Percentiles rank a stretch among this genome's conserved stretches.
Conservation (phyloP, 176 grass and related monocot species). For the Carex parvula region DNA sequence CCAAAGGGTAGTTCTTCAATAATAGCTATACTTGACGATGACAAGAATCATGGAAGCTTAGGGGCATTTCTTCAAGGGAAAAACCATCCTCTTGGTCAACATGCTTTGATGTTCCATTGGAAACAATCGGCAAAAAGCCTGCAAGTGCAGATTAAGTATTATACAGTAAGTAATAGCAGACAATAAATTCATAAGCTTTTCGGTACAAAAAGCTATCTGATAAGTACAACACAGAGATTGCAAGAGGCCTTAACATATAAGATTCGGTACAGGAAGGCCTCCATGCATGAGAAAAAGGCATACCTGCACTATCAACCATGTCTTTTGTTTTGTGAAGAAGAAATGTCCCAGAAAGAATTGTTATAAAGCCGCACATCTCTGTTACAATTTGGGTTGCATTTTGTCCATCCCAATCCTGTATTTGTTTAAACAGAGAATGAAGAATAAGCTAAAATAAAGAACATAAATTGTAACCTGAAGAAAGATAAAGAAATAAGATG, state of each 20-base stretch:
- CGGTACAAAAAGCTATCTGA: neutral
- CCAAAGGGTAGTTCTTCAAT: neutral
- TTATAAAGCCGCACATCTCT: conserved; percentile 16
- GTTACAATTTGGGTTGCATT: conserved; percentile 18
- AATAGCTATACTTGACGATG: conserved; percentile 1
- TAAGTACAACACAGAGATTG: neutral
- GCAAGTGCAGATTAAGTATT: neutral
- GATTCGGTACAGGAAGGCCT: neutral
- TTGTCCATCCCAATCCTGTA: conserved; percentile 23
- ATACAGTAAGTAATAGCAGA: neutral
- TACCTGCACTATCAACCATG: conserved; percentile 28
- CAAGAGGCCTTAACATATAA: neutral
- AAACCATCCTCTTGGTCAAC: conserved; percentile 17
- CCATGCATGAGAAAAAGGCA: neutral
- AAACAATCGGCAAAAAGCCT: conserved; percentile 15
- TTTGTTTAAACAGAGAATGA: neutral
- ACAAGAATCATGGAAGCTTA: conserved; percentile 15
- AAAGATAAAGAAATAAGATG: neutral
- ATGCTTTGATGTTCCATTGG: conserved; percentile 24
- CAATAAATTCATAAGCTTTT: neutral
- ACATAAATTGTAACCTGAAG: neutral
- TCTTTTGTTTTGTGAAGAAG: conserved; percentile 27
- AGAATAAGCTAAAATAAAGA: neutral
- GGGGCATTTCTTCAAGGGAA: conserved; percentile 22
- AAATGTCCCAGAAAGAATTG: conserved; percentile 27